Evolutionary conservation across 768 basidiomycete genomes (phyloP), one percentile per base, ranked within the genome.

Genomic region (Neoboletus magnificus): DNA sequence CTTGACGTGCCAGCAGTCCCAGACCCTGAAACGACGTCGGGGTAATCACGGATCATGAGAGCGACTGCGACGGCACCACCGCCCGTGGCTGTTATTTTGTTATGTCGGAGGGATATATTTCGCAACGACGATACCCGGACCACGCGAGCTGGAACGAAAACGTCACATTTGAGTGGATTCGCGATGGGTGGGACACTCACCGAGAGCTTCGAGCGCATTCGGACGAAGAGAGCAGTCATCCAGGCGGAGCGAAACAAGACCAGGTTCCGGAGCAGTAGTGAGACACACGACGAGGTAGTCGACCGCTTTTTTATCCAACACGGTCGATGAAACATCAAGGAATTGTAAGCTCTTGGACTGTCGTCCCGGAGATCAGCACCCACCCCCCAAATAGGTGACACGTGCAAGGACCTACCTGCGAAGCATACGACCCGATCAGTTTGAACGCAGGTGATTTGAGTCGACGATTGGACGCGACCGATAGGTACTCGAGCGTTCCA

Each of bases 31-130:
- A 86, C 81, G 41, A 87, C 79, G 60, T 97, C 93, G 4, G 93
- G 91, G 66, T 98, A 98, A 71, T 99, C 96, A 49, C 91, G 84
- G 59, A 98, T 94, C 92, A 99, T 95, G 49, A 97, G 80, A 0
- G 96, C 94, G 13, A 98, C 78, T 0, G 93, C 90, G 6, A 98
- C 93, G 9, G 89, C 93, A 33, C 93, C 93, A 7, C 90, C 93
- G 33, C 94, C 93, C 0, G 89, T 82, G 0, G 86, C 80, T 33
- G 79, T 84, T 64, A 98, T 97, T 41, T 83, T 83, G 71, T 99
- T 98, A 44, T 91, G 82, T 16, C 96, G 84, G 23, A 99, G 74
- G 5, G 93, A 96, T 47, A 99, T 86, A 66, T 99, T 93, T 55
- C 85, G 83, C 54, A 99, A 73, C 0, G 87, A 85, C 0, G 93